Conservation (phyloP, 192 early-diverging fungal genomes). For the Coemansia sp. region DNA sequence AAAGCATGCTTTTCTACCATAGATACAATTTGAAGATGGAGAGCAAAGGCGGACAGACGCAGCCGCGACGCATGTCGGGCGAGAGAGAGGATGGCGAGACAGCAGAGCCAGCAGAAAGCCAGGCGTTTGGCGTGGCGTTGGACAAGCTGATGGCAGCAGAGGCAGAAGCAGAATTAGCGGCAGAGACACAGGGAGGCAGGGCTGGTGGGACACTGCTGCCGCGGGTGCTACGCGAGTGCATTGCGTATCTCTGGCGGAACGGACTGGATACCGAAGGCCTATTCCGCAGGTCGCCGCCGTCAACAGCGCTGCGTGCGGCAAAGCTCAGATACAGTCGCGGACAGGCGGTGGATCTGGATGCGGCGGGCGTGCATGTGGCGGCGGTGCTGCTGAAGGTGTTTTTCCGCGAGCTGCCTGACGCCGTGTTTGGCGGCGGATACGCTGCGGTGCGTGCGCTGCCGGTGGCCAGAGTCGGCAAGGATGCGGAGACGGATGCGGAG, state of each 20-base stretch:
- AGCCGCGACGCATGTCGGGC: background rate
- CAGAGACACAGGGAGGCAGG: constrained; percentile 15
- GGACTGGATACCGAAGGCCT: constrained; percentile 80
- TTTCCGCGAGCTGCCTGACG: constrained; percentile 73
- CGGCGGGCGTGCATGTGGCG: constrained; percentile 70
- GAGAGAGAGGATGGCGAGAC: background rate
- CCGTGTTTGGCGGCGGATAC: constrained; percentile 66
- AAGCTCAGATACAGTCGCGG: constrained; percentile 36
- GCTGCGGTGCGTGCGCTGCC: constrained; percentile 54
- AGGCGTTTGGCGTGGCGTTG: constrained; percentile 71
- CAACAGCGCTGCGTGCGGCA: constrained; percentile 62
- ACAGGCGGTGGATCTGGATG: constrained; percentile 56
- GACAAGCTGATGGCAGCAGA: constrained; percentile 60
- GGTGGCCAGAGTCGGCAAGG: background rate
- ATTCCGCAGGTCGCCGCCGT: constrained; percentile 82
- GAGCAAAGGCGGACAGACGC: background rate
- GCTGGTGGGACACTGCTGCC: constrained; percentile 55
- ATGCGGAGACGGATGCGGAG: background rate
- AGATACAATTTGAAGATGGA: constrained; percentile 39
- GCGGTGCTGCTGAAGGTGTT: constrained; percentile 83
- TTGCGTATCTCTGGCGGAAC: constrained; percentile 61
- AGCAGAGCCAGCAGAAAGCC: background rate
- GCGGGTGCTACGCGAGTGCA: constrained; percentile 68
- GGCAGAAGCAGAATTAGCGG: too few relatives aligned
- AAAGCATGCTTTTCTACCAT: constrained; percentile 18